These are phyloP conservation scores for Akanthomyces lecanii DNA, from an alignment of 2,329 filamentous ascomycete genomes.

Conservation along the genomic window DNA sequence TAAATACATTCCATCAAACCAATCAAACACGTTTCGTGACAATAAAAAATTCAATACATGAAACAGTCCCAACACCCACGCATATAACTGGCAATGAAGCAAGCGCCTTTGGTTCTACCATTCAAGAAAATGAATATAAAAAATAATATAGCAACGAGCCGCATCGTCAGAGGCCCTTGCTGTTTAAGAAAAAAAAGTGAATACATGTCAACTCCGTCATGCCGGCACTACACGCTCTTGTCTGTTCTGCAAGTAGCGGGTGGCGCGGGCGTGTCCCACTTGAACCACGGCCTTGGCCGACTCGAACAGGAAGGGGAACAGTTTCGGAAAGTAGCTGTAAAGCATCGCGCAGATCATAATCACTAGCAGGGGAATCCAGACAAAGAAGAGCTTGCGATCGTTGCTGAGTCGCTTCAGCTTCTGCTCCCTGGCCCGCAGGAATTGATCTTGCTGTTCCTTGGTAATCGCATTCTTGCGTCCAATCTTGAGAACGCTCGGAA, in stretches of 20 bases:
- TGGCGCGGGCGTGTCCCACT: conserved; percentile 23
- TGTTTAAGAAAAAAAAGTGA: neutral
- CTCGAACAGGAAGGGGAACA: conserved; percentile 35
- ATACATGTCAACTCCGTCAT: conserved; percentile 17
- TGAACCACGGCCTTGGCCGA: conserved; percentile 31
- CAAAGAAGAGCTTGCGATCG: conserved; percentile 63
- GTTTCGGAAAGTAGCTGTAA: conserved; percentile 48
- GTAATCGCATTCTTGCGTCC: conserved; percentile 61
- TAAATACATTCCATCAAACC: neutral
- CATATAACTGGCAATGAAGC: neutral
- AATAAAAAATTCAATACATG: neutral
- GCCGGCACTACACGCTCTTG: conserved; percentile 27
- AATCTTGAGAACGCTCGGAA: conserved; percentile 49
- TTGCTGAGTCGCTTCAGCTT: conserved; percentile 60
- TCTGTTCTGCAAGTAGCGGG: conserved; percentile 25
- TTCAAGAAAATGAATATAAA: neutral
- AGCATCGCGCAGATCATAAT: conserved; percentile 47
- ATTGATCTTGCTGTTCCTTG: conserved; percentile 60
- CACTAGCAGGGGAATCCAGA: conserved; percentile 56
- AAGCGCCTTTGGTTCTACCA: conserved; percentile 1
- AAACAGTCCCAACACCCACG: conserved; percentile 6
- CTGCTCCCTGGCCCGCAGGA: conserved; percentile 56
- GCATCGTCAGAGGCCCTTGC: neutral
- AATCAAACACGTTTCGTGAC: neutral
- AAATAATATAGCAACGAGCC: neutral